A percentile compares a stretch with the other conserved stretches of the same genome.
These are phyloP conservation scores for Sphaerulina musiva DNA, from an alignment of 2,329 filamentous ascomycete genomes.

Conservation along the genomic window DNA sequence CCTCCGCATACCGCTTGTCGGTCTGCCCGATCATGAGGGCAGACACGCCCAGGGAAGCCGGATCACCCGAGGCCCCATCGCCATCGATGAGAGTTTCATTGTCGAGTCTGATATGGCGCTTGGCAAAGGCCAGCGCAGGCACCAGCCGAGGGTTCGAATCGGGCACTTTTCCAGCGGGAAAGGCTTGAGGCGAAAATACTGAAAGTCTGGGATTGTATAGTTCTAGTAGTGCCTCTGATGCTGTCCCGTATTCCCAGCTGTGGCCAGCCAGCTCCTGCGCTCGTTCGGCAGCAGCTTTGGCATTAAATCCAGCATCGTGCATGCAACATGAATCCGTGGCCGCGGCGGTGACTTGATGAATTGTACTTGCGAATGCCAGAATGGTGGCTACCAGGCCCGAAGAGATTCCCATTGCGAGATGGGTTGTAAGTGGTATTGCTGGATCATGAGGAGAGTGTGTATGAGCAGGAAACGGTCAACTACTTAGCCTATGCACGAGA, in stretches of 20 bases:
- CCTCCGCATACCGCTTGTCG: conserved; percentile 34
- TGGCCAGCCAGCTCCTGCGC: conserved; percentile 15
- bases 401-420: not conserved
- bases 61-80: conserved; percentile 39
- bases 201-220: conserved; percentile 34
- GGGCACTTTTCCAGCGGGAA: conserved; percentile 9
- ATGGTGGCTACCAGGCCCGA: not conserved
- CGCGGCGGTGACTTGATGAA: not conserved
- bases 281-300: conserved; percentile 8
- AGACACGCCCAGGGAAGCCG: conserved; percentile 42
- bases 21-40: conserved; percentile 41
- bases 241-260: conserved; percentile 40
- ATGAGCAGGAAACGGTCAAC: not conserved
- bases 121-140: conserved; percentile 23
- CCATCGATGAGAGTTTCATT: conserved; percentile 33
- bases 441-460: not conserved
- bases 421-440: not conserved
- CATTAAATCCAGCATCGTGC: conserved; percentile 13
- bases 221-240: conserved; percentile 39
- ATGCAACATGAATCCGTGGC: conserved; percentile 11
- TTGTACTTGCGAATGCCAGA: not conserved
- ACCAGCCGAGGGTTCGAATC: conserved; percentile 3
- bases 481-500: not conserved
- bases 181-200: conserved; percentile 18
- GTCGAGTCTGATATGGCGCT: conserved; percentile 33